Conservation (phyloP, 495 filamentous ascomycete species). For the Emericellopsis terricola region DNA sequence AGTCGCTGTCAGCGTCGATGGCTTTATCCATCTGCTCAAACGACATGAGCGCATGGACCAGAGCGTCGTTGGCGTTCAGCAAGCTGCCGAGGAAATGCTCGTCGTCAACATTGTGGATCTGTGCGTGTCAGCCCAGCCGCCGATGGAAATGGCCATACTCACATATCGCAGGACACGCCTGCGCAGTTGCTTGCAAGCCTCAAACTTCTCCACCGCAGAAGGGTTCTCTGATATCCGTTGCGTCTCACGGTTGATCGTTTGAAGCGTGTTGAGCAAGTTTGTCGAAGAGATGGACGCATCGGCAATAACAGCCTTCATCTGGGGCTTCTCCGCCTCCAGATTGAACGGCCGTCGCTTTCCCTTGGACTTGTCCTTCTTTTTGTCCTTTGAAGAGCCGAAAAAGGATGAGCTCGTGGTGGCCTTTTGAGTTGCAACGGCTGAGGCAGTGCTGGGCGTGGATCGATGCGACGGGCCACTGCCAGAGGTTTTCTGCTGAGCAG, state of each 20-base stretch:
- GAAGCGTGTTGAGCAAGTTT: conserved; percentile 76
- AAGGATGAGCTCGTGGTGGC: conserved; percentile 12
- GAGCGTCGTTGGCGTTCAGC: conserved; percentile 67
- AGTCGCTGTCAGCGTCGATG: conserved; percentile 91
- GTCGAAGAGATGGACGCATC: conserved; percentile 76
- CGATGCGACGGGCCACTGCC: background rate
- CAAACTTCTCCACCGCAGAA: conserved; percentile 58
- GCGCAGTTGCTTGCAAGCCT: conserved; percentile 68
- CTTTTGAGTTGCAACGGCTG: conserved; percentile 8
- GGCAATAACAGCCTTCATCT: conserved; percentile 68
- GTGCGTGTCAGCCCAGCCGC: conserved; percentile 2
- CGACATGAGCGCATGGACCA: conserved; percentile 83
- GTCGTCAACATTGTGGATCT: conserved; percentile 68
- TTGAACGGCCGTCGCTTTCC: conserved; percentile 46
- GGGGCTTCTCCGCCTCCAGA: conserved; percentile 70
- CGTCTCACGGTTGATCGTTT: conserved; percentile 77
- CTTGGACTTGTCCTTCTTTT: conserved; percentile 23
- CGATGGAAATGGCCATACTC: conserved; percentile 6
- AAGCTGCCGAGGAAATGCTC: conserved; percentile 67
- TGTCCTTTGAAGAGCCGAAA: conserved; percentile 19
- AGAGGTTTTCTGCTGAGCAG: background rate
- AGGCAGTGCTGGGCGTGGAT: background rate
- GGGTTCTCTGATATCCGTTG: conserved; percentile 75
- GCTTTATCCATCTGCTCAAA: conserved; percentile 92
- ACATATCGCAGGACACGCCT: conserved; percentile 75